Evolutionary conservation across 2,329 filamentous ascomycete genomes (phyloP), one percentile per base, ranked within the genome.

Genomic region (Camptophora hylomeconis): DNA sequence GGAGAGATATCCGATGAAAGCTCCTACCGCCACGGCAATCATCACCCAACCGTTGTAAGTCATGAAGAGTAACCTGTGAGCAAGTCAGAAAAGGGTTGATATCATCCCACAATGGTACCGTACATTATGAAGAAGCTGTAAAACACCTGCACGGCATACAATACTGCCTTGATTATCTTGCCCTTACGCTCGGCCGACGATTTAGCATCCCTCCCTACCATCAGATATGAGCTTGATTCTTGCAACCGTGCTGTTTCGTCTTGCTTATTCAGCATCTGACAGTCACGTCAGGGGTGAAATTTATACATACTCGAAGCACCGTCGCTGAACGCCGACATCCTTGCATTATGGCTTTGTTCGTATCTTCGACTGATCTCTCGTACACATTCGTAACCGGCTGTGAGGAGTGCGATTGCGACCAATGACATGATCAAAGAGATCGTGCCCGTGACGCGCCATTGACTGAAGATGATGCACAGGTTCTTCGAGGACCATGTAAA

Each of bases 41-140:
- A 98, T 98, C 44, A 98, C 75, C 76, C 81, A 92, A 32, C 89
- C 89, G 48, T 98, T 98, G 60, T 98, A 98, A n/a, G 89, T 98
- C 89, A 98, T 98, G 58, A 98, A 98, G 13, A 98, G 60, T 37
- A 98, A 66, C 89, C 87, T 95, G 35, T 12, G 20, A 12, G 7
- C 21, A 24, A 3, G 2, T 10, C 15, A 24, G 8, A 8, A 8
- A 11, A 7, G 7, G n/a, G 22, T 7, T 24, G 7, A 47, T 10
- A 3, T 7, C 29, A 18, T 28, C 14, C n/a, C 6, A n/a, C 18
- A 29, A 26, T 13, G n/a, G n/a, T n/a, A n/a, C n/a, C 87, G 75
- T 54, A 94, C 89, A 98, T 98, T 52, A 98, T 86, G 68, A 98
- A 95, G 50, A 98, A 95, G 25, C 86, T 92, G 56, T 98, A 98